Conservation (phyloP, 345 rosid species). For the Eucalyptus curtisii region DNA sequence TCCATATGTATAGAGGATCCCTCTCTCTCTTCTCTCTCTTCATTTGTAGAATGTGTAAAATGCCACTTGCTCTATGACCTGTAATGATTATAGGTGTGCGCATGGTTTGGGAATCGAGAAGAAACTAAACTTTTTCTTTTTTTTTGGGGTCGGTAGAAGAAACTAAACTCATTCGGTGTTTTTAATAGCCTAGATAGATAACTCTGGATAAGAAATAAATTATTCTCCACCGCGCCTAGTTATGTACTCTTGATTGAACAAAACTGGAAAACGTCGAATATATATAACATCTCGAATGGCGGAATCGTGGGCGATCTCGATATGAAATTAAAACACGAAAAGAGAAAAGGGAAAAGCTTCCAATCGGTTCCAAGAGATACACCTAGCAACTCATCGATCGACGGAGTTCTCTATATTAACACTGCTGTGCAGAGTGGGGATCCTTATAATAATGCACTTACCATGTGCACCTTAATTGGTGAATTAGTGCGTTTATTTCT, state of each 20-base stretch:
- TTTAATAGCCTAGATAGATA: neutral
- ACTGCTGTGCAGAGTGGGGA: neutral
- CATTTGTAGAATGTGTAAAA: neutral
- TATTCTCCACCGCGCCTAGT: neutral
- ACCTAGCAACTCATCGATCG: neutral
- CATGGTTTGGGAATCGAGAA: neutral
- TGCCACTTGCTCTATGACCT: neutral
- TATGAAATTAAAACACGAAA: neutral
- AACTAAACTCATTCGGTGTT: neutral
- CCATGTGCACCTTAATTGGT: neutral
- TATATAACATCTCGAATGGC: neutral
- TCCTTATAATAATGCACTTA: neutral
- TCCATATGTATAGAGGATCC: neutral
- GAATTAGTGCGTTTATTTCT: neutral
- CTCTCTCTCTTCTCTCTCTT: neutral
- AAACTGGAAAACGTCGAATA: neutral
- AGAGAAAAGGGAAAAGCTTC: neutral
- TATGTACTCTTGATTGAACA: neutral
- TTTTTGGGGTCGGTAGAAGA: no score
- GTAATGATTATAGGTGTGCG: neutral
- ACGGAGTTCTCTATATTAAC: neutral
- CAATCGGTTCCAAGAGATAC: neutral
- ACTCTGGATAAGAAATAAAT: neutral
- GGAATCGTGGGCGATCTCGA: neutral
- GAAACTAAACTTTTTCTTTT: neutral